Conservation (phyloP, 2,329 filamentous ascomycete genomes). For the Ophiocordyceps camponoti-floridani region DNA sequence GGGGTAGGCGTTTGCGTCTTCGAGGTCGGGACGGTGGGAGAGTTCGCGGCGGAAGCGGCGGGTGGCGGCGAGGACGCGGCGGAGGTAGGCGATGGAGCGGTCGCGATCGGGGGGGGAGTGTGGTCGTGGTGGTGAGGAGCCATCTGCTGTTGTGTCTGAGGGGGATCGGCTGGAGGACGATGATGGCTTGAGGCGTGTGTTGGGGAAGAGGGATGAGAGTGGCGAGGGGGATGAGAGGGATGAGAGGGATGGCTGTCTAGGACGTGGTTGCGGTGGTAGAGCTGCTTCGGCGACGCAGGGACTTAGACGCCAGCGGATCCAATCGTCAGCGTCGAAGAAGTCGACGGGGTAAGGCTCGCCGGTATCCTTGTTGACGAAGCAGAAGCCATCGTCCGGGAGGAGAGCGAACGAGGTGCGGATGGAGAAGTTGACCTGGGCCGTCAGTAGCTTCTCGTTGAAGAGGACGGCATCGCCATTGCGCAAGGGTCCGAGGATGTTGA, state of each 20-base stretch:
- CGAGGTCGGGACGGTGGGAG: constrained; percentile 38
- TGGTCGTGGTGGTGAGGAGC: neutral
- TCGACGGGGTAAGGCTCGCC: constrained; percentile 67
- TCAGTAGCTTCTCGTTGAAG: constrained; percentile 74
- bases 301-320: constrained; percentile 62
- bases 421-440: constrained; percentile 84
- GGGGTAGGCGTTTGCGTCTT: constrained; percentile 56
- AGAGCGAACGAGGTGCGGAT: constrained; percentile 74
- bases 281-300: constrained; percentile 57
- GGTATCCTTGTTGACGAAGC: constrained; percentile 71
- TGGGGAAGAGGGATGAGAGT: constrained; percentile 28
- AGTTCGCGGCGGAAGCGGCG: constrained; percentile 64
- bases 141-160: constrained; percentile 2
- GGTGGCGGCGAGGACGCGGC: constrained; percentile 52
- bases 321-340: constrained; percentile 65
- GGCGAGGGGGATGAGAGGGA: constrained; percentile 18
- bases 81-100: constrained; percentile 44
- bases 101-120: constrained; percentile 8
- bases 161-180: too few species aligned
- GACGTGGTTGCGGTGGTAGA: constrained; percentile 29
- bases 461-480: constrained; percentile 87
- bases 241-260: constrained; percentile 11
- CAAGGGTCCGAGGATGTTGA: constrained; percentile 81
- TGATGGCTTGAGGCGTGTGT: constrained; percentile 7
- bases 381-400: constrained; percentile 70